Conservation (phyloP, 1,284 basidiomycete genomes). For the Cryptococcus sp. region DNA sequence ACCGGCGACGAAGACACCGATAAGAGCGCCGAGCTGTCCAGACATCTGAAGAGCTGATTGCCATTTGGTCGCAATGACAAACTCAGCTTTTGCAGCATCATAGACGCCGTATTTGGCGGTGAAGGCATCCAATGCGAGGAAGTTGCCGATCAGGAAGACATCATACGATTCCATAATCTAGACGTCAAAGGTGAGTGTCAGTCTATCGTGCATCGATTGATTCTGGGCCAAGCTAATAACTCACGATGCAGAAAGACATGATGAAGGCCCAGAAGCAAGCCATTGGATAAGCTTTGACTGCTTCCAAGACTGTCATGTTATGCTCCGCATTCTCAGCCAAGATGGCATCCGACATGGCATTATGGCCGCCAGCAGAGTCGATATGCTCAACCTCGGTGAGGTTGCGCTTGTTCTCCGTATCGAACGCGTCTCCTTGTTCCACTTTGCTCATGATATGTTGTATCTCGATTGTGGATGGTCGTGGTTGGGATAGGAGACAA, state of each 20-base stretch:
- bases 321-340: slow-evolving; percentile 26
- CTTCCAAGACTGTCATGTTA: slow-evolving; percentile 25
- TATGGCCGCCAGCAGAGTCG: neutral
- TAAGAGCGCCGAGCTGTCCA: slow-evolving; percentile 39
- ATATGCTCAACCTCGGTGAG: too few relatives aligned
- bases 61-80: slow-evolving; percentile 36
- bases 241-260: slow-evolving; percentile 30
- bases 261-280: slow-evolving; percentile 34
- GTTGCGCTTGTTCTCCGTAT: too few relatives aligned
- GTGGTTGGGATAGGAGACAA: too few relatives aligned
- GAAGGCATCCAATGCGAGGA: slow-evolving; percentile 30
- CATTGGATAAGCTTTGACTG: slow-evolving; percentile 32
- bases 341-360: slow-evolving; percentile 21
- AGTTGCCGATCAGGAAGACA: slow-evolving; percentile 41
- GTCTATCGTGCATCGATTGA: too few relatives aligned
- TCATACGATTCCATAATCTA: slow-evolving; percentile 41
- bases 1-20: slow-evolving; percentile 46
- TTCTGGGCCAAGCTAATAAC: slow-evolving; percentile 1
- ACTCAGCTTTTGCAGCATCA: slow-evolving; percentile 12
- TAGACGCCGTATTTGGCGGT: slow-evolving; percentile 18
- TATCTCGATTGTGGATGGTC: too few relatives aligned
- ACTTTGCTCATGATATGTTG: too few relatives aligned
- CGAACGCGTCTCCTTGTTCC: too few relatives aligned
- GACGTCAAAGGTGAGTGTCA: neutral
- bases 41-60: slow-evolving; percentile 34